Conservation (phyloP, 2,329 filamentous ascomycete species). For the Metarhizium robertsii region DNA sequence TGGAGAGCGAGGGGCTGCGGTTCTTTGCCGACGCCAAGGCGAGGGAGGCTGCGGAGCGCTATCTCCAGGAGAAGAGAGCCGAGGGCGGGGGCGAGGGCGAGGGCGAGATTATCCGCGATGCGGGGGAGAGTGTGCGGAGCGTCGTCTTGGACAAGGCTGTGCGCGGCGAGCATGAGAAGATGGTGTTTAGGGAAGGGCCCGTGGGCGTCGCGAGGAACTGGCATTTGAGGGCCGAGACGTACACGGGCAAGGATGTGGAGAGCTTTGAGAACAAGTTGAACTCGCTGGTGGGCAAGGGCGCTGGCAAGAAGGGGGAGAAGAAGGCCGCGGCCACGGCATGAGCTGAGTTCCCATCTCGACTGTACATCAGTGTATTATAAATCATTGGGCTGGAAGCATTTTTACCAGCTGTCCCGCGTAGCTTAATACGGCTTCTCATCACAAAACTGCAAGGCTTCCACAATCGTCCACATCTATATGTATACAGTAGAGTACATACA, state of each 20-base stretch:
- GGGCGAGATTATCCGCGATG: constrained; percentile 18
- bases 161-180: constrained; percentile 26
- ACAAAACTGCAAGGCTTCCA: too few relatives aligned
- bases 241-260: constrained; percentile 21
- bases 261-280: constrained; percentile 31
- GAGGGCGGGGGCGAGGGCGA: background rate
- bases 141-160: constrained; percentile 24
- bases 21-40: constrained; percentile 23
- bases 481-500: too few relatives aligned
- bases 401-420: too few relatives aligned
- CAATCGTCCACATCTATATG: too few relatives aligned
- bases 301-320: constrained; percentile 10
- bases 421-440: too few relatives aligned
- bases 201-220: constrained; percentile 24
- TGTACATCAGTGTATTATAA: constrained; percentile 3
- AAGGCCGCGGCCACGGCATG: constrained; percentile 12
- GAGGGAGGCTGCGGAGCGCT: constrained; percentile 20
- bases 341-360: constrained; percentile 8
- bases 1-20: constrained; percentile 16
- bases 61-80: constrained; percentile 15
- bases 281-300: constrained; percentile 17
- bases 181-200: constrained; percentile 23
- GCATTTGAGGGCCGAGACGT: constrained; percentile 29
- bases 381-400: too few relatives aligned
- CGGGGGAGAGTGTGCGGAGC: constrained; percentile 23